phyloP scores from a whole-genome alignment of 176 grass and related monocot genomes.

The Dactylis glomerata region DNA sequence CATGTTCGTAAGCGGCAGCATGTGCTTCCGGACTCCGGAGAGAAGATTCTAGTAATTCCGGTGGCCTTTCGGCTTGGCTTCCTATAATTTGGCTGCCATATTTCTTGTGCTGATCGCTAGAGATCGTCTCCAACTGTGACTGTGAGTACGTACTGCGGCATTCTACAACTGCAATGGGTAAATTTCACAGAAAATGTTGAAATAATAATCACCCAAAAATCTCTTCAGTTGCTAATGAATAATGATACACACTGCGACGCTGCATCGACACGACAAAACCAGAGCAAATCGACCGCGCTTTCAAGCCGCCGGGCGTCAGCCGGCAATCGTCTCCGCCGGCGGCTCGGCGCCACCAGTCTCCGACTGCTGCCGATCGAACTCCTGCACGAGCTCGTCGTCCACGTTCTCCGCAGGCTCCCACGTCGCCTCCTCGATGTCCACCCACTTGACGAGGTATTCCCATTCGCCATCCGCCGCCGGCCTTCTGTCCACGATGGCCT shows the following conservation, averaged over 20 bases:
- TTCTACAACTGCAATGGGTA: not conserved
- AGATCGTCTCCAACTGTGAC: no score
- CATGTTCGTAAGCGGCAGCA: no score
- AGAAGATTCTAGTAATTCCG: no score
- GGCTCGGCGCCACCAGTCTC: not conserved
- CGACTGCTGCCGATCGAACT: slow-evolving; percentile 51
- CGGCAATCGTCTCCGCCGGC: slow-evolving; percentile 13
- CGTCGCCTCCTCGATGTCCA: slow-evolving; percentile 69
- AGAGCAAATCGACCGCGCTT: not conserved
- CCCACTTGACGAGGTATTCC: slow-evolving; percentile 98
- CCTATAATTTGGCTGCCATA: no score
- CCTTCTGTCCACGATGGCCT: slow-evolving; percentile 53
- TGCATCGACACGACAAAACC: not conserved
- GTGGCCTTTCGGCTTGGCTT: no score
- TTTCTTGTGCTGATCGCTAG: no score
- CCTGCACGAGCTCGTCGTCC: slow-evolving; percentile 71
- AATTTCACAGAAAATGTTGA: not conserved
- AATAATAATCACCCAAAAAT: not conserved
- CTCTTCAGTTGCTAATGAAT: not conserved
- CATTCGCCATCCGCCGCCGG: slow-evolving; percentile 41
- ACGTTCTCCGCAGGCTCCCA: slow-evolving; percentile 96
- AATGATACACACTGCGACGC: not conserved
- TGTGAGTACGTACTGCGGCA: no score
- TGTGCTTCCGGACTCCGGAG: no score
- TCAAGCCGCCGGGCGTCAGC: not conserved